Conservation (phyloP, 495 filamentous ascomycete species). For the Achaetomiella virescens region DNA sequence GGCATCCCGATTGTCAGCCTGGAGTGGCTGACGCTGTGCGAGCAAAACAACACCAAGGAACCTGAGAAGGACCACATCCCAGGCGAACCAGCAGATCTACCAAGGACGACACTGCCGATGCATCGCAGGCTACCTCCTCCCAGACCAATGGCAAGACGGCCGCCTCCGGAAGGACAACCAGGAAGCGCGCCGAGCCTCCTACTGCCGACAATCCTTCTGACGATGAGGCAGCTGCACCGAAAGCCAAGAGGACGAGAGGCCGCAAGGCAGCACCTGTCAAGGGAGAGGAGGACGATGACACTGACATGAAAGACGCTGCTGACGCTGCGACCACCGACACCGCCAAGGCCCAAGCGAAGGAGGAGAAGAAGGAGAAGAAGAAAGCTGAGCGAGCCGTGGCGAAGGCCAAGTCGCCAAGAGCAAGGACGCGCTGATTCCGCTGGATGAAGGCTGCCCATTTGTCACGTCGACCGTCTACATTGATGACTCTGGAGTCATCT, state of each 20-base stretch:
- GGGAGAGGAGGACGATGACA: conserved; percentile 14
- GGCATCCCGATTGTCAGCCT: conserved; percentile 53
- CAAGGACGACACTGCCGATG: not conserved
- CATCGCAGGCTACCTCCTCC: conserved; percentile 2
- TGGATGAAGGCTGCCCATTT: conserved; percentile 38
- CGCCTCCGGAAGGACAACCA: conserved; percentile 1
- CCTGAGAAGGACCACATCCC: conserved; percentile 19
- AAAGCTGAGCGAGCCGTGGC: conserved; percentile 27
- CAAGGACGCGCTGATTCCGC: conserved; percentile 39
- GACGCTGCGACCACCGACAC: no score
- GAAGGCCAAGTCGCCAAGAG: conserved; percentile 41
- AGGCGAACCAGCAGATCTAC: not conserved
- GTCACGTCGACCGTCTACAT: conserved; percentile 53
- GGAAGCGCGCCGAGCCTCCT: conserved; percentile 22
- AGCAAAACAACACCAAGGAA: conserved; percentile 36
- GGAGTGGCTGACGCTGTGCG: conserved; percentile 55
- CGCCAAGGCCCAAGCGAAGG: conserved; percentile 5
- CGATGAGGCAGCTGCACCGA: conserved; percentile 12
- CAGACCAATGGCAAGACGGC: conserved; percentile 2
- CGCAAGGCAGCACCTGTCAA: conserved; percentile 30
- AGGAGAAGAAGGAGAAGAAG: conserved; percentile 13
- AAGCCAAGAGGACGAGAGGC: conserved; percentile 21
- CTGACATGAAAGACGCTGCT: conserved; percentile 8
- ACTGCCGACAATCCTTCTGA: conserved; percentile 2
- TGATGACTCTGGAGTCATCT: conserved; percentile 56